phyloP scores from a whole-genome alignment of 2,329 filamentous ascomycete genomes.

The Aspergillus alliaceus region DNA sequence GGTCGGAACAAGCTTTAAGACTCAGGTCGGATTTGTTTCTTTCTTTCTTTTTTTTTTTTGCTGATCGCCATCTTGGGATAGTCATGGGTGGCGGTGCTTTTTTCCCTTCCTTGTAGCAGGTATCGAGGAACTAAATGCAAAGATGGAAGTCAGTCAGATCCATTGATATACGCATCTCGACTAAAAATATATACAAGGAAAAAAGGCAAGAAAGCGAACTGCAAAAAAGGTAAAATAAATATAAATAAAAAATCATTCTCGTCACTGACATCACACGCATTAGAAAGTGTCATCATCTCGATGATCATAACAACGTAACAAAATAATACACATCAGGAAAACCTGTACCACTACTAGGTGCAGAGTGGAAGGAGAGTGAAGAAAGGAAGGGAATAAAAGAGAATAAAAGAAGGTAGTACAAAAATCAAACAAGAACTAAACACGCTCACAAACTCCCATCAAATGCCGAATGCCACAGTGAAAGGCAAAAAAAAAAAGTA shows the following conservation, averaged over 20 bases:
- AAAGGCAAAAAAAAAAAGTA: neutral
- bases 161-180: neutral
- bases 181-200: neutral
- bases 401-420: neutral
- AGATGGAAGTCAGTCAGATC: constrained; percentile 1
- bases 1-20: constrained; percentile 4
- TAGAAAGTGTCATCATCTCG: neutral
- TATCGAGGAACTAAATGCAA: neutral
- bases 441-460: constrained; percentile 2
- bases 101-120: neutral
- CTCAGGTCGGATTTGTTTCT: too few species aligned
- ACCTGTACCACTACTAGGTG: neutral
- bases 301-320: neutral
- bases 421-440: neutral
- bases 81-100: constrained; percentile 3
- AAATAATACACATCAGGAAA: constrained; percentile 3
- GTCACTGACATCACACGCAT: constrained; percentile 1
- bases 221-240: too few species aligned
- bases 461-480: neutral
- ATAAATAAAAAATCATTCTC: too few species aligned
- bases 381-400: neutral
- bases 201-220: too few species aligned
- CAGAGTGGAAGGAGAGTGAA: neutral
- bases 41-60: too few species aligned
- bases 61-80: neutral